Base-by-base conservation (phyloP, 1,284 basidiomycete genomes). In the Apiotrichum laibachii region DNA sequence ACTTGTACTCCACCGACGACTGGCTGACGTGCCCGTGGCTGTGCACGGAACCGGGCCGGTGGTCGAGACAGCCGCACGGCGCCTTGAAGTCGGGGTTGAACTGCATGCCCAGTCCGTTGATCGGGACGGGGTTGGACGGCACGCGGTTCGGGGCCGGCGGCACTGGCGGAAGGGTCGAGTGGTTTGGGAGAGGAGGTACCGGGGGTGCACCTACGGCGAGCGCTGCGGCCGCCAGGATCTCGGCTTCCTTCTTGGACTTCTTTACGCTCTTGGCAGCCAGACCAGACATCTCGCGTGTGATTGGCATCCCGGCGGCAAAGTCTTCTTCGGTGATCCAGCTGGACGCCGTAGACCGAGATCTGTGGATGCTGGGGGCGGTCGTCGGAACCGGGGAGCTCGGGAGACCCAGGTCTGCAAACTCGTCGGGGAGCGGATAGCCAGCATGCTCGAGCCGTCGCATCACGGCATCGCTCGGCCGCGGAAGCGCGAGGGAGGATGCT, bases 381-480 rank as follows among this genome's bases (percentile, higher is more conserved):
- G 49, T 10, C 21, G 3, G 16, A 13, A 26, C 37, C 2, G 35
- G 35, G 3, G 49, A 50, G 19, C 18, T 19, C 16, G 40, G 49
- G 21, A 9, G 12, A 10, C 19, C 49, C 11, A 26, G 15, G 2
- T 15, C 35, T 8, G 35, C 31, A 33, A 49, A 49, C 31, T 8
- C 16, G 18, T 12, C 31, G 5, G 58, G 48, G 8, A 67, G 55
- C 9, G 67, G 64, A 34, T 60, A 71, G 18, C 59, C 60, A 4
- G 67, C 69, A 19, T 54, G 62, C 11, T 64, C 34, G 9, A 71
- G 66, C 2, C 55, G 56, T 21, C 55, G 56, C 8, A 57, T 51
- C 5, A 65, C 59, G 6, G 63, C 52, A 10, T 52, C 50, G 31
- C 63, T 57, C 5, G 69, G 69, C 12, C 56, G 47, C 11, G 67